Evolutionary conservation across 176 grass and related monocot genomes (phyloP).

Genomic region (Cymbopogon citratus): DNA sequence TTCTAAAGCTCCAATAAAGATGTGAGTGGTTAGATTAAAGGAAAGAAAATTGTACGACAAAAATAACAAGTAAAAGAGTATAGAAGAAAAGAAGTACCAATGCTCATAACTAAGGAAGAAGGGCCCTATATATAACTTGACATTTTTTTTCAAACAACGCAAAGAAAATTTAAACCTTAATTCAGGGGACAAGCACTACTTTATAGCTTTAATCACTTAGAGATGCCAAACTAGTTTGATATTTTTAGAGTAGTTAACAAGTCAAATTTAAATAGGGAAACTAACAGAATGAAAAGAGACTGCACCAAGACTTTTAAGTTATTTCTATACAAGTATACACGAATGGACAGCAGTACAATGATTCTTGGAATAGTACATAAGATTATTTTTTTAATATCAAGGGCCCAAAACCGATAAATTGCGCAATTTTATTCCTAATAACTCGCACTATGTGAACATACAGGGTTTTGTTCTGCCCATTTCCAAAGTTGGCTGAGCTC

Average conservation of each 20-base stretch:
- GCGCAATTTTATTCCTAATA: constrained; percentile 1
- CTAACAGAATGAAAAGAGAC: background rate
- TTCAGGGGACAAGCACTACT: background rate
- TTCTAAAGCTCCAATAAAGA: constrained; percentile 48
- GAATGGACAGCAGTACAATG: background rate
- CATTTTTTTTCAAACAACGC: background rate
- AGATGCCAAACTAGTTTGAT: too few species aligned
- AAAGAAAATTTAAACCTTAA: too few species aligned
- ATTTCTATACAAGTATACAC: background rate
- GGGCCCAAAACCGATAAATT: background rate
- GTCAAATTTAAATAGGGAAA: background rate
- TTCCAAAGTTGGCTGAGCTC: constrained; percentile 88
- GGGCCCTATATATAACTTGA: background rate
- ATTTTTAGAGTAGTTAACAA: background rate
- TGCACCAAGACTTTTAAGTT: background rate
- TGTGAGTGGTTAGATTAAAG: background rate
- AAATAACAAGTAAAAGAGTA: background rate
- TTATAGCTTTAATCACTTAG: too few species aligned
- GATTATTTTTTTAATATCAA: background rate
- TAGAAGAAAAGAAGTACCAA: constrained; percentile 2
- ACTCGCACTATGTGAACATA: constrained; percentile 33
- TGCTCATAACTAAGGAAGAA: background rate
- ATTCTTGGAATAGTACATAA: background rate
- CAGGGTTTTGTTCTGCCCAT: constrained; percentile 97
- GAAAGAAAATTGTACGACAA: background rate